phyloP scores from a whole-genome alignment of 106 monocot genomes.

The Gastrodia elata region DNA sequence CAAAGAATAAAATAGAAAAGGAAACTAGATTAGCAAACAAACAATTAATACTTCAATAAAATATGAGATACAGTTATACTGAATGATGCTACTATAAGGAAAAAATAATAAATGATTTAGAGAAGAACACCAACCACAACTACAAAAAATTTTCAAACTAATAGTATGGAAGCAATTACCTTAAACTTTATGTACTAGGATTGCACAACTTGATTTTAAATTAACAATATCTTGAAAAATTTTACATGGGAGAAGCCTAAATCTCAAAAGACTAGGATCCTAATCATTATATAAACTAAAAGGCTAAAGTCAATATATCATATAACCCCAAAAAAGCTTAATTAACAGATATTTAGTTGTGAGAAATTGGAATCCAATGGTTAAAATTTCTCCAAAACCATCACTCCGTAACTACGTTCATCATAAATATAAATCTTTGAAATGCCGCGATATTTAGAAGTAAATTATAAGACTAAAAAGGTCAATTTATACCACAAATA shows the following conservation, averaged over 20 bases:
- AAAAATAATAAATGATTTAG: neutral
- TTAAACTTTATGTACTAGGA: too few species aligned
- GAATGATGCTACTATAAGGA: neutral
- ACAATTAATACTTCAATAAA: neutral
- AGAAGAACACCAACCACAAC: neutral
- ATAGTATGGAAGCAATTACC: neutral
- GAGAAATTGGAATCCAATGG: neutral
- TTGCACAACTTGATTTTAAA: too few species aligned
- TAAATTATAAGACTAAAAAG: neutral
- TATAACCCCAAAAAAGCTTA: neutral
- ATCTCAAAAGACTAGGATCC: neutral
- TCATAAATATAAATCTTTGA: neutral
- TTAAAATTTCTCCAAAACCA: neutral
- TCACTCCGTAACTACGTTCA: neutral
- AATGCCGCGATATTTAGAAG: neutral
- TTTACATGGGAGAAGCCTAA: neutral
- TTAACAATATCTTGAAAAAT: neutral
- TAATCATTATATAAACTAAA: neutral
- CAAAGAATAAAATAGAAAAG: neutral
- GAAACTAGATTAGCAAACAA: neutral
- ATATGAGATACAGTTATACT: neutral
- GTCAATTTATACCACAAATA: too few species aligned
- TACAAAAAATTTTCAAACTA: neutral
- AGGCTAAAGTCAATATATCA: neutral
- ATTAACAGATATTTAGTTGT: too few species aligned